A percentile compares a stretch with the other conserved stretches of the same genome.
Evolutionary conservation across 164 flowering plant genomes (phyloP).

Genomic region (Vitis riparia): DNA sequence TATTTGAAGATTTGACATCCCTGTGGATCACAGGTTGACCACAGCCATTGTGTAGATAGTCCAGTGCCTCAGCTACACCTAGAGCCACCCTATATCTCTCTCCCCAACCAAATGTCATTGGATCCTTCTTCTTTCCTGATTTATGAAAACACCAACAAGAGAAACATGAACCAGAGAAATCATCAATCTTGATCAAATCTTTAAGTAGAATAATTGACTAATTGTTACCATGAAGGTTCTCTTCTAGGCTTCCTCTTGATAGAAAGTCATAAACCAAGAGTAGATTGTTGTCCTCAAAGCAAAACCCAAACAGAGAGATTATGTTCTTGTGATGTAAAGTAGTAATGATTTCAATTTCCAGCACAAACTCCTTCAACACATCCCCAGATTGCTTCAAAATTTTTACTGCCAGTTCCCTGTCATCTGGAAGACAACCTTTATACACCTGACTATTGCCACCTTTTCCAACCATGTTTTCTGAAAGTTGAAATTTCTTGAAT

Average conservation of each 20-base stretch:
- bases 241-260: slow-evolving; percentile 91
- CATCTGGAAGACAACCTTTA: slow-evolving; percentile 75
- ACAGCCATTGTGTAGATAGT: slow-evolving; percentile 42
- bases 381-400: slow-evolving; percentile 77
- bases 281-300: slow-evolving; percentile 66
- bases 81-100: slow-evolving; percentile 59
- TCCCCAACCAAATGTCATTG: slow-evolving; percentile 37
- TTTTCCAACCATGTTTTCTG: slow-evolving; percentile 86
- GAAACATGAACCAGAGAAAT: background rate
- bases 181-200: background rate
- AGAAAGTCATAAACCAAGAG: slow-evolving; percentile 82
- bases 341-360: slow-evolving; percentile 83
- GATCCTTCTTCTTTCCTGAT: slow-evolving; percentile 34
- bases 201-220: background rate
- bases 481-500: slow-evolving; percentile 4
- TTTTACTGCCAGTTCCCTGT: slow-evolving; percentile 88
- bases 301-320: slow-evolving; percentile 80
- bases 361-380: slow-evolving; percentile 61
- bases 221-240: slow-evolving; percentile 82
- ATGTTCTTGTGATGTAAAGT: slow-evolving; percentile 75
- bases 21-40: slow-evolving; percentile 47
- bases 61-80: slow-evolving; percentile 63
- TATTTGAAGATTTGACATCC: slow-evolving; percentile 67
- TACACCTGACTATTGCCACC: slow-evolving; percentile 93
- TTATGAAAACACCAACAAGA: background rate